A percentile compares a stretch with the other conserved stretches of the same genome.
Conservation (phyloP, 2,329 filamentous ascomycete species). For the Dothiorella sarmentorum region DNA sequence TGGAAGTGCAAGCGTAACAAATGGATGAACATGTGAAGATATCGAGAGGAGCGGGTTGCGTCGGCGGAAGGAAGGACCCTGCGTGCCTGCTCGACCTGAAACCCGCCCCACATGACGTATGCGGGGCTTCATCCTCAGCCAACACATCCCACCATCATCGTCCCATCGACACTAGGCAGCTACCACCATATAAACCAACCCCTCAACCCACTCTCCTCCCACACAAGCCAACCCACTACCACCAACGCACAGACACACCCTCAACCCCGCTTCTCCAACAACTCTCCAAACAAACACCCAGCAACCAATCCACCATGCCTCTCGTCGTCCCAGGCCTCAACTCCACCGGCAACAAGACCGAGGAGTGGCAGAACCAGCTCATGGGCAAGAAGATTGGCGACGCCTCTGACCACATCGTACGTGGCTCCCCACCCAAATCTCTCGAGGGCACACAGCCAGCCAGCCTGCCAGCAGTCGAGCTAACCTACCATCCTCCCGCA, state of each 20-base stretch:
- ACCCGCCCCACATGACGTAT: constrained; percentile 11
- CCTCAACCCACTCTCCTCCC: background rate
- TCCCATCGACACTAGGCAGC: background rate
- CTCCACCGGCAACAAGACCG: constrained; percentile 35
- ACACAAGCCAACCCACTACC: background rate
- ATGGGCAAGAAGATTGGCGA: constrained; percentile 53
- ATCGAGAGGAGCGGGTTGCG: constrained; percentile 2
- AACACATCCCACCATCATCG: background rate
- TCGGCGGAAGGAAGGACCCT: background rate
- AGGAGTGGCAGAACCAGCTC: constrained; percentile 48
- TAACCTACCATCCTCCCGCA: constrained; percentile 21
- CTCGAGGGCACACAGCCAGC: no score
- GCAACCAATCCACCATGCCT: constrained; percentile 38
- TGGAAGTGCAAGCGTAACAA: no score
- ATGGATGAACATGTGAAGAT: no score
- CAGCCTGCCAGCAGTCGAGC: background rate
- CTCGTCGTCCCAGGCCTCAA: constrained; percentile 49
- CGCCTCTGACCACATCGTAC: constrained; percentile 42
- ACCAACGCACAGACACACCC: background rate
- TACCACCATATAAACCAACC: background rate
- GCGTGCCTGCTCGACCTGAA: no score
- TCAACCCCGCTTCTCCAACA: background rate
- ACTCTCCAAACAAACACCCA: background rate
- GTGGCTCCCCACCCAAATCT: constrained; percentile 18
- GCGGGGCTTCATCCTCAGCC: constrained; percentile 1